Base-by-base conservation (phyloP, 495 filamentous ascomycete species). In the Penicillium egyptiacum region DNA sequence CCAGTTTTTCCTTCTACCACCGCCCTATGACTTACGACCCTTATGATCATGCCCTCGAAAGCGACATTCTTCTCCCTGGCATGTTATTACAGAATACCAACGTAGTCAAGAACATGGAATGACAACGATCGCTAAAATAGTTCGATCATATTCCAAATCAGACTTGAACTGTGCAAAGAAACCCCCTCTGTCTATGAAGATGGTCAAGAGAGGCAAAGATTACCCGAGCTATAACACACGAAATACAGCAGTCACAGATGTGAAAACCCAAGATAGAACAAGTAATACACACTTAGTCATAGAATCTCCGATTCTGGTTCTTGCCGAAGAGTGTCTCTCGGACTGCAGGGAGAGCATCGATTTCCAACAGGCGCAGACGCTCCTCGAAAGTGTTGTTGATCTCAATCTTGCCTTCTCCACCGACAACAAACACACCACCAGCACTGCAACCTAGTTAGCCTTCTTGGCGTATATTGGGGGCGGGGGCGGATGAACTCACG, bases 361-460 rank as follows among this genome's bases (percentile, higher is more conserved):
- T 85, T 70, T 93, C 86, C 39, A 97, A 83, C 53, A 98, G 76
- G 58, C 84, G 86, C 72, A 99, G 77, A 53, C 95, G 85, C 69
- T 96, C 89, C 63, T 98, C 95, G 47, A 98, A 86, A 25, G 94
- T 98, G 76, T 99, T 97, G 84, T 96, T 91, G 70, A 99, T 96
- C 61, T 96, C 91, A 71, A 99, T 98, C 81, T 92, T 96, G 67
- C 95, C 95, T 56, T 84, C 80, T 46, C 87, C 84, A 25, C 92
- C 91, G 22, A 95, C 70, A 59, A 98, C 88, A 41, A 78, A 69
- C 17, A 97, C 77, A 59, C 94, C 94, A 55, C 94, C 94, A 52
- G 91, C 81, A 60, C 94, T 98, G 62, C 23, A 64, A 23, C 7
- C 28, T 31, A 48, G 39, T 48, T 60, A 62, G 50, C 47, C 20